Base-by-base conservation (phyloP, 1,284 basidiomycete genomes). In the Cystobasidium pallidum region DNA sequence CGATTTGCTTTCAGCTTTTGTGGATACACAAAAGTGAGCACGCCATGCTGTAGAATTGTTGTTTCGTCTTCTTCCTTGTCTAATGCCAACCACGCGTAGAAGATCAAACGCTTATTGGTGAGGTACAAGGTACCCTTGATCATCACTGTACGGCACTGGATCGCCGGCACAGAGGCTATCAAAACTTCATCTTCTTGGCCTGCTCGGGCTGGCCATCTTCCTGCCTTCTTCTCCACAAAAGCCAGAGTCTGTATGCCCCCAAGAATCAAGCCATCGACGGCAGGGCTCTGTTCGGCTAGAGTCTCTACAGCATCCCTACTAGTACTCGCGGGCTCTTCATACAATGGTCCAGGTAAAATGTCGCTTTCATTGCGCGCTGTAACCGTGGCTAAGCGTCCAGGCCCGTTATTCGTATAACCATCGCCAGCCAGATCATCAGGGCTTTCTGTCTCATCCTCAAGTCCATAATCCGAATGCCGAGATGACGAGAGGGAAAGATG, bases 141-240 rank as follows among this genome's bases (percentile, higher is more conserved):
- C 58, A 61, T 61, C 6, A 61, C 58, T 21, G 58, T 24, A 24
- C 58, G 58, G 17, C 39, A 43, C 36, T 61, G 58, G n/a, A 61
- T 39, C 15, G 58, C 58, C 19, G 58, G 58, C 13, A 61, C 58
- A 26, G 21, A 43, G 7, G 21, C 28, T 3, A 61, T 26, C 58
- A 61, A 21, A 1, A 45, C n/a, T 19, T 61, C 58, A 1, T 43
- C 41, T 13, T 61, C 58, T 6, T 61, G n/a, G 39, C 58, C 58
- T 3, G 24, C 13, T 21, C 36, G 24, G 19, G 6, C 3, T 0
- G 58, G n/a, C 58, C 58, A 61, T 13, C 17, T 26, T 28, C 58
- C 58, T 28, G 41, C 58, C 24, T 61, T 61, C 6, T 28, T 15
- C 13, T 43, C 26, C 6, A 61, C 41, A 21, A 61, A 61, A 30